A percentile compares a stretch with the other conserved stretches of the same genome.
Evolutionary conservation across 352 stramenopile species (phyloP).

Genomic region (Pythium rhizo-oryzae): DNA sequence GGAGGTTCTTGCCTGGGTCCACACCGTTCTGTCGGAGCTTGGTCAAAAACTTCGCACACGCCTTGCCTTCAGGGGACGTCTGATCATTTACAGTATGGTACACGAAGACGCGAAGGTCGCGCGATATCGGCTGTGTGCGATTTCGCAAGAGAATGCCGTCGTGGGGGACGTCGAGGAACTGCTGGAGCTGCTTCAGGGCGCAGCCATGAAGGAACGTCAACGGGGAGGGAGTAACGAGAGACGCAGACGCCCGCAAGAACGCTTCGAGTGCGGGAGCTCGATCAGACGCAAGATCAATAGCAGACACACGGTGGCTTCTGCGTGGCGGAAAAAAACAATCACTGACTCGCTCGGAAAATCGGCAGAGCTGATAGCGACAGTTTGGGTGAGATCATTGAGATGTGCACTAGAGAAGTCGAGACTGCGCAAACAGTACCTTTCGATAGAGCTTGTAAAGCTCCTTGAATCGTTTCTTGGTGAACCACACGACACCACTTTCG

Average conservation of each 20-base stretch:
- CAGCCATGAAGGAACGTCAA: constrained; percentile 74
- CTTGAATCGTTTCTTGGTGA: constrained; percentile 80
- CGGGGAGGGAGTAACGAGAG: constrained; percentile 74
- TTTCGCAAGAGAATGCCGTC: constrained; percentile 73
- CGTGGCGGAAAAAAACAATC: constrained; percentile 76
- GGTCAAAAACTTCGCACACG: constrained; percentile 69
- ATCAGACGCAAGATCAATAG: constrained; percentile 61
- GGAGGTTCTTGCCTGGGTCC: constrained; percentile 50
- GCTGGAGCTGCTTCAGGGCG: constrained; percentile 79
- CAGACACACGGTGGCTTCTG: constrained; percentile 58
- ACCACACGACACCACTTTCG: constrained; percentile 85
- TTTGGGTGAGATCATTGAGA: background rate
- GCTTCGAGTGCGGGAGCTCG: constrained; percentile 73
- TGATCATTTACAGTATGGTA: constrained; percentile 81
- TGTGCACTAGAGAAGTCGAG: no score
- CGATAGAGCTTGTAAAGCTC: constrained; percentile 84
- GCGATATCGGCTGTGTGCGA: constrained; percentile 74
- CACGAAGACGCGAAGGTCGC: constrained; percentile 77
- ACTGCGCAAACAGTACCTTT: constrained; percentile 44
- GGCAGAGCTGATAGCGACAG: constrained; percentile 48
- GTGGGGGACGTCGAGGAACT: constrained; percentile 80
- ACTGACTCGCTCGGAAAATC: constrained; percentile 64
- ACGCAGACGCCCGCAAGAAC: constrained; percentile 73
- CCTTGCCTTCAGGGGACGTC: constrained; percentile 79
- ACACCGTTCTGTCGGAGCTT: constrained; percentile 58